Evolutionary conservation across 495 filamentous ascomycete species (phyloP).

Genomic region (Penicillium ucsense): DNA sequence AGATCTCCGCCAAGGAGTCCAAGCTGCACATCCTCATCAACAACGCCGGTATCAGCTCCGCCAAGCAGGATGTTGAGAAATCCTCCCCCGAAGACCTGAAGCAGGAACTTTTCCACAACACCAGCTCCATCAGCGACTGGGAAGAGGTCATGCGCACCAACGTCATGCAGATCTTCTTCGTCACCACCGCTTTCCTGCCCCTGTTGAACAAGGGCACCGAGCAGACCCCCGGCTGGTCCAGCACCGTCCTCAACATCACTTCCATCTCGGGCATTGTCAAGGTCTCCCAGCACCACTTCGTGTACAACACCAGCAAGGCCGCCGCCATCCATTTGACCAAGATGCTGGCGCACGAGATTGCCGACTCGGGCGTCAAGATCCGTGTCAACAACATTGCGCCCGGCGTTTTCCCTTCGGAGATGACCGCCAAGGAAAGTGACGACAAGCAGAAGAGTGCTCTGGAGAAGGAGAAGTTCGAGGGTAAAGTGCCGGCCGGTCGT

Average conservation of each 20-base stretch:
- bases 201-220: constrained; percentile 34
- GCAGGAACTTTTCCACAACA: constrained; percentile 47
- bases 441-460: constrained; percentile 57
- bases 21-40: constrained; percentile 45
- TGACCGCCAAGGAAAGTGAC: constrained; percentile 44
- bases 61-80: constrained; percentile 21
- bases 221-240: constrained; percentile 37
- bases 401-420: constrained; percentile 44
- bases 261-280: constrained; percentile 44
- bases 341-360: constrained; percentile 42
- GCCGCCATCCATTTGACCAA: constrained; percentile 45
- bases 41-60: constrained; percentile 41
- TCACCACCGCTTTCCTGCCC: constrained; percentile 32
- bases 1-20: constrained; percentile 34
- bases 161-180: constrained; percentile 38
- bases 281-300: constrained; percentile 42
- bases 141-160: constrained; percentile 39
- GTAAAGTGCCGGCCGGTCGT: constrained; percentile 47
- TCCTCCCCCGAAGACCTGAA: constrained; percentile 39
- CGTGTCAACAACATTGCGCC: constrained; percentile 47
- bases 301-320: constrained; percentile 44
- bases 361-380: constrained; percentile 31
- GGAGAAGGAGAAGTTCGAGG: constrained; percentile 48
- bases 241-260: constrained; percentile 50
- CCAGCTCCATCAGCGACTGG: constrained; percentile 33